Evolutionary conservation across 2,329 filamentous ascomycete species (phyloP).

Genomic region (Xylaria sp.): DNA sequence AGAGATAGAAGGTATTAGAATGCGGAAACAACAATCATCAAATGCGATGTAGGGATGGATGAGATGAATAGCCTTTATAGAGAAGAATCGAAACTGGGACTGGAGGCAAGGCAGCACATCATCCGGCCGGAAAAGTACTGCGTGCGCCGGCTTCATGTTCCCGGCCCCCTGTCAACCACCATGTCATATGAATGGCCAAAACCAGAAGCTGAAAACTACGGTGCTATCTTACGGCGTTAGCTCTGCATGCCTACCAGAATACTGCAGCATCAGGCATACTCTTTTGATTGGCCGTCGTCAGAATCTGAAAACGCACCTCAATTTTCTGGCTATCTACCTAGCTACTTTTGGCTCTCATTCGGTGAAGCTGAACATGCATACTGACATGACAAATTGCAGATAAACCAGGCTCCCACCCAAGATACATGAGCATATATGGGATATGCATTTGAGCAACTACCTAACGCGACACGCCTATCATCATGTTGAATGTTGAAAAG

Average conservation of each 20-base stretch:
- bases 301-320: slow-evolving; percentile 14
- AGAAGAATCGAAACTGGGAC: background rate
- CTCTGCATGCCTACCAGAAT: background rate
- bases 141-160: too few relatives aligned
- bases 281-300: background rate
- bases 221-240: background rate
- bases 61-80: background rate
- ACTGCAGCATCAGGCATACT: background rate
- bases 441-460: too few relatives aligned
- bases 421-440: too few relatives aligned
- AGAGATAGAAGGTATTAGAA: background rate
- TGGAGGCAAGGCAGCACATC: background rate
- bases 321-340: too few relatives aligned
- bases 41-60: background rate
- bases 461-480: too few relatives aligned
- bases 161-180: too few relatives aligned
- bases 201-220: background rate
- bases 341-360: too few relatives aligned
- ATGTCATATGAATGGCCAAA: background rate
- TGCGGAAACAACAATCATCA: background rate
- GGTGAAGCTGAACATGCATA: too few relatives aligned
- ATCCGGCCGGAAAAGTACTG: background rate
- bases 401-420: too few relatives aligned
- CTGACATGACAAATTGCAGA: too few relatives aligned
- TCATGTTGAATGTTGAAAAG: too few relatives aligned